Evolutionary conservation across 1,139 yeast species (phyloP), one percentile per base, ranked within the genome.

Genomic region (Lodderomyces elongisporus): DNA sequence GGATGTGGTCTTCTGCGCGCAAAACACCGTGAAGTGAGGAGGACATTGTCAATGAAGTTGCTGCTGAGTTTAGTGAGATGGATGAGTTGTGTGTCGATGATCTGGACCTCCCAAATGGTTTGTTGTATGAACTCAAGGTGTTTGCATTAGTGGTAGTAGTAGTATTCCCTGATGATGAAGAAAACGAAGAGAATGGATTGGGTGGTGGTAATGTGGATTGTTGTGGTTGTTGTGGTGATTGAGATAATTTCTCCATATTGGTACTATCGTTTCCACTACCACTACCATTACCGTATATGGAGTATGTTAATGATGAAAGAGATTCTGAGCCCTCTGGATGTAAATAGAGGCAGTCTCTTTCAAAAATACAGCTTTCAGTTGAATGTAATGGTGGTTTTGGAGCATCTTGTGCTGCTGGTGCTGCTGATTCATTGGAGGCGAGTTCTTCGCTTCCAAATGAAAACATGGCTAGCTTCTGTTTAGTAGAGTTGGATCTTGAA

Each of bases 1-100:
- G 88, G 32, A 85, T 83, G 46, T 66, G 77, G 54, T 85, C 87
- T 51, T 85, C 73, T 27, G 55, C 58, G 37, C 60, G 60, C 37
- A 62, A 53, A 27, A 7, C 6, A 7, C 14, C 14, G 12, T 24
- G 26, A 59, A 24, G 10, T 18, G 22, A 10, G 10, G 7, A 10
- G 14, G 26, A 13, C 6, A 7, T 10, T 10, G 14, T 24, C 6
- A n/a, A 6, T 24, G 26, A 7, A n/a, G 26, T 7, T 10, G 58
- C 21, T 32, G 31, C 16, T 34, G 21, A 17, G 36, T 38, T 45
- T 35, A 57, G 44, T 15, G 62, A 51, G 28, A 58, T 41, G 17
- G 57, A 46, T 15, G 63, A 53, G 35, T 54, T 54, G 38, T 53
- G 61, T 10, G 62, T 49, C 32, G 54, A 50, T 16, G 56, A 51